Evolutionary conservation across 139 green algal genomes (phyloP).

Genomic region (Chlorella ohadii): DNA sequence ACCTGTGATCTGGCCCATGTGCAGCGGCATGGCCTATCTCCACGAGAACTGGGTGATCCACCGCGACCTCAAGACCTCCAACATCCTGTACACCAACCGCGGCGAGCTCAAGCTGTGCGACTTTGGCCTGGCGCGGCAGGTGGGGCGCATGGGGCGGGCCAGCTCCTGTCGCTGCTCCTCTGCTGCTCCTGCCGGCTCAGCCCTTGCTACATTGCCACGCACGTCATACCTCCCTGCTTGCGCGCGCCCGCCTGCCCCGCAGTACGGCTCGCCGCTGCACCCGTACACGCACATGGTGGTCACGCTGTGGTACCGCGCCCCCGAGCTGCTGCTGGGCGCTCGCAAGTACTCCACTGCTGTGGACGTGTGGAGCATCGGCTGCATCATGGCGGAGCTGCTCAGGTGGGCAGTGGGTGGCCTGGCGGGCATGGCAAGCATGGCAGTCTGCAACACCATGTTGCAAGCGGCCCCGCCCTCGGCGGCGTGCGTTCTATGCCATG

Average conservation of each 20-base stretch:
- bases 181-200: background rate
- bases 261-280: slow-evolving; percentile 73
- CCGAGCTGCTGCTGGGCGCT: slow-evolving; percentile 91
- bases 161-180: no score
- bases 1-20: background rate
- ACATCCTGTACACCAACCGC: slow-evolving; percentile 97
- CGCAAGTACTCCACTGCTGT: slow-evolving; percentile 83
- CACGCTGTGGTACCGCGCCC: slow-evolving; percentile 78
- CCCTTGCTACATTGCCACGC: background rate
- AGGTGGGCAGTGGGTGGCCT: slow-evolving; percentile 46
- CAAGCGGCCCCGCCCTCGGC: no score
- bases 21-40: slow-evolving; percentile 84
- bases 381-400: slow-evolving; percentile 95
- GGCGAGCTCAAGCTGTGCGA: slow-evolving; percentile 97
- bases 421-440: no score
- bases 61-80: slow-evolving; percentile 96
- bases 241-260: background rate
- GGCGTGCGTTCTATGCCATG: no score
- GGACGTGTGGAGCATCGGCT: slow-evolving; percentile 92
- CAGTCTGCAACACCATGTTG: no score
- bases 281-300: slow-evolving; percentile 85
- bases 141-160: background rate
- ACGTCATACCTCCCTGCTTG: background rate
- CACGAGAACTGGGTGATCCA: slow-evolving; percentile 93
- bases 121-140: slow-evolving; percentile 91